These are phyloP conservation scores for Sonneratia alba DNA, from an alignment of 345 rosid genomes.

Conservation along the genomic window DNA sequence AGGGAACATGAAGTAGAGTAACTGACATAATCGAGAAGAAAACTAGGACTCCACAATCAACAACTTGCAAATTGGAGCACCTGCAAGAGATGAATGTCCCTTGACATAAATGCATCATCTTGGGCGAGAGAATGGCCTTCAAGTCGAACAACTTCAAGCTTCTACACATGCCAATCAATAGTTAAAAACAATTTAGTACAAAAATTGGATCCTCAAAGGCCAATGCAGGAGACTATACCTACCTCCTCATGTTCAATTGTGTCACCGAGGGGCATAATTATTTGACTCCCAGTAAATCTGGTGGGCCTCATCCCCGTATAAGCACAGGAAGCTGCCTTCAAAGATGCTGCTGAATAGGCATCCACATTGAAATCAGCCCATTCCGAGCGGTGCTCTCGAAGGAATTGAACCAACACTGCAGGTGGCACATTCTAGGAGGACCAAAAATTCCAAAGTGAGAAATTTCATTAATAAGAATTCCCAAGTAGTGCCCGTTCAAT, in stretches of 20 bases:
- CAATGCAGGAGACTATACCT: neutral
- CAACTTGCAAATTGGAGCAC: constrained; percentile 18
- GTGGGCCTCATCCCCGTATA: constrained; percentile 92
- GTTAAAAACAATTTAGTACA: neutral
- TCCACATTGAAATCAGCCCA: constrained; percentile 99
- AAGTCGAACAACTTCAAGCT: constrained; percentile 85
- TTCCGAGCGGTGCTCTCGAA: constrained; percentile 94
- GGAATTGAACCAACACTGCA: constrained; percentile 82
- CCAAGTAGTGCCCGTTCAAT: neutral
- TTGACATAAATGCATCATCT: constrained; percentile 91
- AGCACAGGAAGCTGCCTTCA: constrained; percentile 71
- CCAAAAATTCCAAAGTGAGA: neutral
- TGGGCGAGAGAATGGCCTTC: constrained; percentile 93
- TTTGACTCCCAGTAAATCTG: constrained; percentile 90
- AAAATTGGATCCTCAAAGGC: neutral
- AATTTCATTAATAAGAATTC: neutral
- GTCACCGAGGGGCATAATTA: constrained; percentile 93
- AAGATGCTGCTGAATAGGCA: constrained; percentile 84
- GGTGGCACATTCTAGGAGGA: constrained; percentile 78
- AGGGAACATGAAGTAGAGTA: neutral
- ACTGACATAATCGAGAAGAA: neutral
- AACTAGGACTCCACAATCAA: no score
- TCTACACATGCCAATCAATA: constrained; percentile 22
- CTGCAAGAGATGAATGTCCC: constrained; percentile 96
- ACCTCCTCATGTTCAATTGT: constrained; percentile 98